Conservation (phyloP, 2,329 filamentous ascomycete genomes). For the Cercospora beticola region DNA sequence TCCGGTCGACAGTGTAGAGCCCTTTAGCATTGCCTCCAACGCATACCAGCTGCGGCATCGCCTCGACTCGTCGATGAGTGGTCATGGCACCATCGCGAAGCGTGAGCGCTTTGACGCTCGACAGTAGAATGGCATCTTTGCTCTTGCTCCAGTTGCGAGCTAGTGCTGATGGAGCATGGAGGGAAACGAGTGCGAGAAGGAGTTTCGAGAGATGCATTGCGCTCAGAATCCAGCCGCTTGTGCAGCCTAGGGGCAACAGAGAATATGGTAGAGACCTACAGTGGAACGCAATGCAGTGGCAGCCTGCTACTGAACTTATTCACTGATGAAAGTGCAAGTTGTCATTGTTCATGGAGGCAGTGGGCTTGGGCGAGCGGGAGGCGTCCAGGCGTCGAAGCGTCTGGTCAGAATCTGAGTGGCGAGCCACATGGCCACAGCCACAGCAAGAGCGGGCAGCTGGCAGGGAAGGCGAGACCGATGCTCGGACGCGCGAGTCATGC, state of each 20-base stretch:
- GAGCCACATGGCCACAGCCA: background rate
- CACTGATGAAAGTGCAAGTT: background rate
- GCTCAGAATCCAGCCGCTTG: background rate
- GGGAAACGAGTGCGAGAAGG: slow-evolving; percentile 11
- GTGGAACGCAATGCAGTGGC: background rate
- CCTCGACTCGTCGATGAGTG: slow-evolving; percentile 69
- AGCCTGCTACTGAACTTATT: background rate
- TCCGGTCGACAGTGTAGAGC: slow-evolving; percentile 72
- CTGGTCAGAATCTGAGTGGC: background rate
- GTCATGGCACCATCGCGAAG: slow-evolving; percentile 69
- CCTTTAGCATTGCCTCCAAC: slow-evolving; percentile 60
- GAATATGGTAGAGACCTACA: background rate
- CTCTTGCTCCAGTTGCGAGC: slow-evolving; percentile 22
- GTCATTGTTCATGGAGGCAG: background rate
- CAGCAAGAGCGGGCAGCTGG: background rate
- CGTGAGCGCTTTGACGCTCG: slow-evolving; percentile 73
- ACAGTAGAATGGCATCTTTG: slow-evolving; percentile 52
- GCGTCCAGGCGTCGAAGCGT: background rate
- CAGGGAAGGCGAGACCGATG: background rate
- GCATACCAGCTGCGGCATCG: slow-evolving; percentile 75
- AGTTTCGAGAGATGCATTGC: slow-evolving; percentile 15
- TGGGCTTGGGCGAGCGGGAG: too few relatives aligned
- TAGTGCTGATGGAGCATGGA: slow-evolving; percentile 15
- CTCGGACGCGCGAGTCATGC: background rate
- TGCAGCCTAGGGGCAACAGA: background rate